Conservation (phyloP, 176 grass and related monocot genomes). For the Carex pumila region DNA sequence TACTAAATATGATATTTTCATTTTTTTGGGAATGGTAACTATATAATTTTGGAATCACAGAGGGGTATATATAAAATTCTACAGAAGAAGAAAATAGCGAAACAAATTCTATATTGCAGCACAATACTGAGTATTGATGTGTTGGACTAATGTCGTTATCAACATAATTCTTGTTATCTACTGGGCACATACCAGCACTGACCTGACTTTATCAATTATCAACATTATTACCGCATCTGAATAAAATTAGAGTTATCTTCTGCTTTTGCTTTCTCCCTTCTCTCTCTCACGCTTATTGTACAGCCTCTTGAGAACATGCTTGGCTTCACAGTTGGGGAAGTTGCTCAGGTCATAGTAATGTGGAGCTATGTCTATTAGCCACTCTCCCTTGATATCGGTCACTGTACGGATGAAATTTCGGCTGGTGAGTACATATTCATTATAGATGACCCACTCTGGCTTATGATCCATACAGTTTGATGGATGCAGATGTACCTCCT, state of each 20-base stretch:
- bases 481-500: conserved; percentile 96
- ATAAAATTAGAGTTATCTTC: too few relatives aligned
- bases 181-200: too few relatives aligned
- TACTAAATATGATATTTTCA: neutral
- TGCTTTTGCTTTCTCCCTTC: too few relatives aligned
- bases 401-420: conserved; percentile 92
- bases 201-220: too few relatives aligned
- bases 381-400: conserved; percentile 81
- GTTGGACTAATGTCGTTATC: too few relatives aligned
- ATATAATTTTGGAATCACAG: neutral
- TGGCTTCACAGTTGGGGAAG: conserved; percentile 47
- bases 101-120: neutral
- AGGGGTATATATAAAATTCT: neutral
- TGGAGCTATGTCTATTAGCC: conserved; percentile 71
- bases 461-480: conserved; percentile 87
- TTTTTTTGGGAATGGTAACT: too few relatives aligned
- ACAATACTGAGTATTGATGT: too few relatives aligned
- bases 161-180: too few relatives aligned
- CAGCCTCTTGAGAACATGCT: too few relatives aligned
- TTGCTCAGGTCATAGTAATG: conserved; percentile 82
- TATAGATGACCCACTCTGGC: conserved; percentile 98
- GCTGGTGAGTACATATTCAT: conserved; percentile 79
- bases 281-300: too few relatives aligned
- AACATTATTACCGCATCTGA: too few relatives aligned
- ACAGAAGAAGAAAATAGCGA: neutral